A percentile compares a stretch with the other conserved stretches of the same genome.
Conservation (phyloP, 2,329 filamentous ascomycete genomes). For the Aspergillus ustus region DNA sequence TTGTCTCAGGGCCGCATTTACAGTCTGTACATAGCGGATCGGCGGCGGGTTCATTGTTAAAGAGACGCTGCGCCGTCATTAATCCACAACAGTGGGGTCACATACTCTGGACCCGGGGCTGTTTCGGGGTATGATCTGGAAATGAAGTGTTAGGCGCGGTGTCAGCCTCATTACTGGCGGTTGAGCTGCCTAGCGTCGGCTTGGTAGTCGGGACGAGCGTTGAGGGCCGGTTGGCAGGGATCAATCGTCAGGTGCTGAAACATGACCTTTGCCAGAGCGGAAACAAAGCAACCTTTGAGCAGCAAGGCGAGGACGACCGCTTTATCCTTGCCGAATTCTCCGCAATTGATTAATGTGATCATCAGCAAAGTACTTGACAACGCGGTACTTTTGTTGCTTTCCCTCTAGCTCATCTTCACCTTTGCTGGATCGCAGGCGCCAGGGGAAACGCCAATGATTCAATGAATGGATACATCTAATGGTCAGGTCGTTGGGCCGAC, state of each 20-base stretch:
- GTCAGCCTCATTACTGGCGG: not conserved
- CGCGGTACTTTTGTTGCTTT: not conserved
- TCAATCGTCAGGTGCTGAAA: not conserved
- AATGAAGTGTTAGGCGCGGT: not conserved
- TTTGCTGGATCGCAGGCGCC: not conserved
- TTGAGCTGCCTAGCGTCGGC: not conserved
- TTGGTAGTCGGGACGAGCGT: not conserved
- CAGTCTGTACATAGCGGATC: not conserved
- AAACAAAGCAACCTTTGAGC: not conserved
- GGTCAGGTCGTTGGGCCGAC: not conserved
- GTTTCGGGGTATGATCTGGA: not conserved
- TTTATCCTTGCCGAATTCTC: conserved; percentile 9
- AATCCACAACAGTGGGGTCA: not conserved
- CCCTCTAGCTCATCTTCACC: not conserved
- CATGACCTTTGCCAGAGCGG: not conserved
- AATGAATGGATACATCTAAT: not conserved
- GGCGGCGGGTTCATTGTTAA: not conserved
- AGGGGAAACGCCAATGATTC: not conserved
- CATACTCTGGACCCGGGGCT: not conserved
- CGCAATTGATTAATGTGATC: not conserved
- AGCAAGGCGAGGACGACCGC: not conserved
- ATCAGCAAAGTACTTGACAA: not conserved
- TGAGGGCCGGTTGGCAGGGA: not conserved
- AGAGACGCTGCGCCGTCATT: not conserved
- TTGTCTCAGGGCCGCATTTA: not conserved